Base-by-base conservation (phyloP, 108 stramenopile genomes). In the Schizochytrium sp. region DNA sequence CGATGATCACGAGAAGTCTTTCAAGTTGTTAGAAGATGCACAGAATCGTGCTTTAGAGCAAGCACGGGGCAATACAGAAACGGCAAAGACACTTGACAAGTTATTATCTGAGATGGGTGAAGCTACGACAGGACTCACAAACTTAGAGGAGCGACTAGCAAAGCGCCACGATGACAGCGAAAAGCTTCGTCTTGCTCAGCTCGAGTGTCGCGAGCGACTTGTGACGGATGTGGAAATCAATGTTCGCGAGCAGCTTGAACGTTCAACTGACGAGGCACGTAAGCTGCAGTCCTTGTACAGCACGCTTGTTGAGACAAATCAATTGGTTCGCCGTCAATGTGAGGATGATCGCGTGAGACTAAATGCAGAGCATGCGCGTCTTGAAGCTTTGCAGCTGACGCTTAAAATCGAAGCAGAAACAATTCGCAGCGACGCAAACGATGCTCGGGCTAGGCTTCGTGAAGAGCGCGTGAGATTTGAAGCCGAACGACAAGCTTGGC, bases 91-190 rank as follows among this genome's bases (percentile, higher is more conserved):
- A 50, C 5, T 83, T 55, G 3, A 83, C 44, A 7, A 69, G 64
- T 44, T 69, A 8, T 38, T 44, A 38, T 38, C 42, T 15, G 64
- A 38, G 40, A 44, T 69, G 64, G 64, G 64, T 7, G 44, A 69
- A 2, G 64, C 64, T 44, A 69, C 64, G 19, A 44, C 40, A 7
- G 64, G 44, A 0, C 28, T 69, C 10, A 38, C 42, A 5, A 44
- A 38, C 5, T 8, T 69, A 2, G 64, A 69, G 76, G 50, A 47
- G 50, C 38, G 19, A 2, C n/a, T 83, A 13, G 76, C 50, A 10
- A 47, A 83, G 2, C 76, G 76, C 15, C 76, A 83, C 76, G 76
- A 83, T 53, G 76, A 49, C 49, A 83, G 76, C 53, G 76, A 83
- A 42, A 49, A 3, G 47, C 50, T 53, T 5, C 76, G 76, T n/a